Evolutionary conservation across 129 eudicot genomes (phyloP), one percentile per base, ranked within the genome.

Genomic region (Logfia minima): DNA sequence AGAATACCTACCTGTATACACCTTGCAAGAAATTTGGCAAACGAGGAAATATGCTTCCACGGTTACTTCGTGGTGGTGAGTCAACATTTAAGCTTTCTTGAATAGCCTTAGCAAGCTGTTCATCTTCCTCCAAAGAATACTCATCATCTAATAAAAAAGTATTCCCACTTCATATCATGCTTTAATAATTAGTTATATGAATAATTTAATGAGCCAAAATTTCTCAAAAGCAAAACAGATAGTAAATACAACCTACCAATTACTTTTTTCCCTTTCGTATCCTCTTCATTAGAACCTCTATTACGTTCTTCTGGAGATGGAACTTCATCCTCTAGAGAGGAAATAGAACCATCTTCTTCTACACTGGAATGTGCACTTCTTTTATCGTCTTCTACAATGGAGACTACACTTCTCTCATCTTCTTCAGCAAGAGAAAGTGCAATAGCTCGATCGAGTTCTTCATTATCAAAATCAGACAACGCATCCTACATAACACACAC

Each of bases 371-470:
- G 84, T 29, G 89, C 56, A 66, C 83, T 77, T 80, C 65, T 80
- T 21, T 59, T 58, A 28, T 74, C 83, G 66, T 84, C 83, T 24
- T 84, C 85, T n/a, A 65, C 56, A 55, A 34, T 19, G 14, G 76
- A 72, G 41, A 21, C 21, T 70, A 58, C 79, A 58, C 69, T 83
- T 77, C 79, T 84, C 53, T 73, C 80, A n/a, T 90, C 98, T 78
- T 90, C 92, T 83, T 89, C 97, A 53, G 88, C 87, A 68, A 95
- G 90, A 56, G 99, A 95, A 72, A 87, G 89, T 63, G 99, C 99
- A 70, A 95, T 91, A 5, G 99, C 99, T 70, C 80, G 85, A 74
- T 95, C 97, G 35, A 91, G 78, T 68, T 95, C 99, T 81, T 91
- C 94, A 22, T 73, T 65, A 14, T 85, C 94, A 85, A 84, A 86